These are phyloP conservation scores for Kodamaea fungicola DNA, from an alignment of 1,139 yeast species.

Conservation along the genomic window DNA sequence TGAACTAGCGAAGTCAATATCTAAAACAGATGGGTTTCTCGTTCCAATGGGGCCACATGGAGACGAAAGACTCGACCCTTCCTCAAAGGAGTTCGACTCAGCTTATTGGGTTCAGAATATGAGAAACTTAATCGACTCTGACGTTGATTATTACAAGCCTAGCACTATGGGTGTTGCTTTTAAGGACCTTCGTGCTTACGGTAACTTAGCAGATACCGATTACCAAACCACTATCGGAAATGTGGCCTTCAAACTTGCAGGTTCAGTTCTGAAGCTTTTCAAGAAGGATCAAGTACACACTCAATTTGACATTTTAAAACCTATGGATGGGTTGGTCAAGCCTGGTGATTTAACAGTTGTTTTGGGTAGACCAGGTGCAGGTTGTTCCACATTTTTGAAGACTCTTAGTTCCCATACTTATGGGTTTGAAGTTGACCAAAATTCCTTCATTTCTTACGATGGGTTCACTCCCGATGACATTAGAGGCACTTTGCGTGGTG, in stretches of 20 bases:
- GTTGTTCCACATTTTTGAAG: constrained; percentile 76
- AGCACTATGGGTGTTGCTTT: constrained; percentile 69
- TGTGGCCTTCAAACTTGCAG: constrained; percentile 25
- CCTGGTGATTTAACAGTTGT: constrained; percentile 79
- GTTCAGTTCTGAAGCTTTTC: constrained; percentile 14
- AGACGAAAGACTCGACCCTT: constrained; percentile 25
- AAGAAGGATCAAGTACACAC: constrained; percentile 19
- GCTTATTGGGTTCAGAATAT: constrained; percentile 73
- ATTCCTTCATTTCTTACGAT: constrained; percentile 36
- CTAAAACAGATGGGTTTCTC: constrained; percentile 10
- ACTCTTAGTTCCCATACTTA: constrained; percentile 68
- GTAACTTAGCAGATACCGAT: constrained; percentile 75
- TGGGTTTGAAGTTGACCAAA: constrained; percentile 60
- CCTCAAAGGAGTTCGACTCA: constrained; percentile 54
- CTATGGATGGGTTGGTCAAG: constrained; percentile 63
- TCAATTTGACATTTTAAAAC: constrained; percentile 54
- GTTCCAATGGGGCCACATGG: constrained; percentile 4
- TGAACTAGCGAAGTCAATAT: constrained; percentile 59
- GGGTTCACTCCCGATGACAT: constrained; percentile 20
- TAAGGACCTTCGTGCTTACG: constrained; percentile 65
- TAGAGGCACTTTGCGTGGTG: constrained; percentile 22
- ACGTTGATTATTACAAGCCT: constrained; percentile 65
- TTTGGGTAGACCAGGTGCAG: constrained; percentile 81
- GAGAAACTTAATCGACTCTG: constrained; percentile 51
- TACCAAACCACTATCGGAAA: constrained; percentile 73